These are phyloP conservation scores for Colletotrichum sp. DNA, from an alignment of 2,329 filamentous ascomycete species.

Conservation along the genomic window DNA sequence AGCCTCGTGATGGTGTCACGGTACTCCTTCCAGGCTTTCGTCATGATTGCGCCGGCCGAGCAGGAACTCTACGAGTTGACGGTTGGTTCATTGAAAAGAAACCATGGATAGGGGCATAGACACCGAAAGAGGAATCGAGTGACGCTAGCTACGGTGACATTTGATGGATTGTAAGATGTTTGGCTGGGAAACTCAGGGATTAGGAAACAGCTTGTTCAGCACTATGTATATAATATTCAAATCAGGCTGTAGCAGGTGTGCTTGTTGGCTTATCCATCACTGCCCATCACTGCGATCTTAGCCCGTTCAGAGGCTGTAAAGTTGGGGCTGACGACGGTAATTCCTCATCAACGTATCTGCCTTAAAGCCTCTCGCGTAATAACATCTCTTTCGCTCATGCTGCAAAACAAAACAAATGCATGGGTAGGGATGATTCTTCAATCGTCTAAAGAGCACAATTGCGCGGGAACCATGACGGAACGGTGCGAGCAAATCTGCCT, in stretches of 20 bases:
- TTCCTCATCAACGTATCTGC: not conserved
- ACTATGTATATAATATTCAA: not conserved
- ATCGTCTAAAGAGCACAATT: not conserved
- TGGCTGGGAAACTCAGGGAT: not conserved
- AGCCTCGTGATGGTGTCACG: constrained; percentile 39
- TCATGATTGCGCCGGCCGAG: constrained; percentile 38
- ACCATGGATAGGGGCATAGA: not conserved
- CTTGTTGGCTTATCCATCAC: not conserved
- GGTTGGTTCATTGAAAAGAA: not conserved
- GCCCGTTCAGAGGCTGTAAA: not conserved
- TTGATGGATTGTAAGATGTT: not conserved
- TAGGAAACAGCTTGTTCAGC: not conserved
- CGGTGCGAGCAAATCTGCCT: not conserved
- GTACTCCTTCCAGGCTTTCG: constrained; percentile 47
- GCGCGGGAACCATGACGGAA: not conserved
- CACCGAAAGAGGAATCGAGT: not conserved
- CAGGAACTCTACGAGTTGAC: not conserved
- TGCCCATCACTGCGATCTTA: not conserved
- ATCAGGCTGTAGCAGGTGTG: not conserved
- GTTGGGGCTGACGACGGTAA: not conserved
- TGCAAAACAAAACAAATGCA: not conserved
- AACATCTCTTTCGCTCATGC: not conserved
- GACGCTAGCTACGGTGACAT: not conserved
- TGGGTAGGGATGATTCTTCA: not conserved
- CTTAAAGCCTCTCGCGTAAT: not conserved